Conservation (phyloP, 2,329 filamentous ascomycete genomes). For the Amylocarpus encephaloides region DNA sequence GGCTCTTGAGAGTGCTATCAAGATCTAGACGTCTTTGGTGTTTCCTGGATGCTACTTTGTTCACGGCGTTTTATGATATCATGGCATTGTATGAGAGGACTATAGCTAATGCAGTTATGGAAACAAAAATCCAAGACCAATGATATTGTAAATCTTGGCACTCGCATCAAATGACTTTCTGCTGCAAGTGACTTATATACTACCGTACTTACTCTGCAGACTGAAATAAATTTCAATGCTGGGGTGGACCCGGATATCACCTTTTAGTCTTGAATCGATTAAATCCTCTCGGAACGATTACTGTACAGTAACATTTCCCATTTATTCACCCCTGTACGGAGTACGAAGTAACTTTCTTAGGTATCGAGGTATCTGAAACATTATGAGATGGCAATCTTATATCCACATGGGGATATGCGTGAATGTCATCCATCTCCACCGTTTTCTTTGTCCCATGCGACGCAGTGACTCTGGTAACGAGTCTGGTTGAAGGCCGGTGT, state of each 20-base stretch:
- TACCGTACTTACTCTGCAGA: not conserved
- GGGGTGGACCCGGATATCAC: too few species aligned
- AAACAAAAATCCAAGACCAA: conserved; percentile 30
- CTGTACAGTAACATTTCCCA: too few species aligned
- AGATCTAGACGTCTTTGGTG: conserved; percentile 67
- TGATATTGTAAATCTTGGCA: conserved; percentile 29
- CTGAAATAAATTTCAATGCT: too few species aligned
- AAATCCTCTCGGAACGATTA: too few species aligned
- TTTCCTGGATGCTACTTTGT: conserved; percentile 20
- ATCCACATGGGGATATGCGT: too few species aligned
- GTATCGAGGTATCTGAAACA: too few species aligned
- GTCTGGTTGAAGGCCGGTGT: not conserved
- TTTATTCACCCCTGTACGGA: not conserved
- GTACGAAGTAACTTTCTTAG: too few species aligned
- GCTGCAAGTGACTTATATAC: not conserved
- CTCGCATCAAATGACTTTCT: conserved; percentile 1
- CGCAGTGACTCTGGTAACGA: not conserved
- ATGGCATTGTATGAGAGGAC: conserved; percentile 26
- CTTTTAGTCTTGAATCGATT: too few species aligned
- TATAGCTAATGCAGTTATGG: conserved; percentile 27
- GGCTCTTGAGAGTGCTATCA: conserved; percentile 89
- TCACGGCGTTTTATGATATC: conserved; percentile 31
- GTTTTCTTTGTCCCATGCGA: not conserved
- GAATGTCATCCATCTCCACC: too few species aligned
- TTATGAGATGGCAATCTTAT: too few species aligned